Evolutionary conservation across 345 rosid species (phyloP).

Genomic region (Eucalyptus rudis): DNA sequence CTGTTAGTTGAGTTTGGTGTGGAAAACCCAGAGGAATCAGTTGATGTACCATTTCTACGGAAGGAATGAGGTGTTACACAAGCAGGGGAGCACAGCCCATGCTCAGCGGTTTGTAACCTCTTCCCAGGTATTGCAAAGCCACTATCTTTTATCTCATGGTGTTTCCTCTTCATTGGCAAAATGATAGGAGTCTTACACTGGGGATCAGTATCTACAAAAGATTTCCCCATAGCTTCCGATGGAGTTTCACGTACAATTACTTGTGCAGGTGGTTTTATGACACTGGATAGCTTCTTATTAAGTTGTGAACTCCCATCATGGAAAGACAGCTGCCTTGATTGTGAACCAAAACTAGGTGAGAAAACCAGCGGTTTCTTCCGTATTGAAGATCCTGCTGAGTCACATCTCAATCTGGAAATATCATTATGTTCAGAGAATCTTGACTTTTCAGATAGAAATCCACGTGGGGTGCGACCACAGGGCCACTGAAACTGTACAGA

Average conservation of each 20-base stretch:
- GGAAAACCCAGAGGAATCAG: conserved; percentile 38
- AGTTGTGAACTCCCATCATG: conserved; percentile 35
- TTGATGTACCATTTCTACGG: conserved; percentile 25
- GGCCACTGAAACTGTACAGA: conserved; percentile 77
- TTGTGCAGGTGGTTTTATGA: conserved; percentile 8
- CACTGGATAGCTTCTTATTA: conserved; percentile 16
- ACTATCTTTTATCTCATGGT: conserved; percentile 56
- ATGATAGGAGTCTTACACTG: conserved; percentile 57
- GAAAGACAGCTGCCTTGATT: conserved; percentile 29
- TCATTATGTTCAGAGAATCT: conserved; percentile 28
- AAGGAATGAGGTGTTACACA: conserved; percentile 37
- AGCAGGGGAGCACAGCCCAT: conserved; percentile 53
- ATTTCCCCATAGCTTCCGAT: conserved; percentile 22
- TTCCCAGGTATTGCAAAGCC: conserved; percentile 43
- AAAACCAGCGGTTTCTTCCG: conserved; percentile 73
- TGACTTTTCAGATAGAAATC: conserved; percentile 47
- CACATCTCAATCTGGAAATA: conserved; percentile 30
- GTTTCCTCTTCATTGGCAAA: conserved; percentile 70
- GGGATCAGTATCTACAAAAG: conserved; percentile 33
- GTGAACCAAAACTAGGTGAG: conserved; percentile 55
- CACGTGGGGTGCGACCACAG: conserved; percentile 54
- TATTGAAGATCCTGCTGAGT: conserved; percentile 24
- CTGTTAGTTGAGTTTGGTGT: conserved; percentile 37
- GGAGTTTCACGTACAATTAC: conserved; percentile 21
- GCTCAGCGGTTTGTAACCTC: conserved; percentile 57